Evolutionary conservation across 805 yeast species (phyloP).

Genomic region (Barnettozyma siamensis): DNA sequence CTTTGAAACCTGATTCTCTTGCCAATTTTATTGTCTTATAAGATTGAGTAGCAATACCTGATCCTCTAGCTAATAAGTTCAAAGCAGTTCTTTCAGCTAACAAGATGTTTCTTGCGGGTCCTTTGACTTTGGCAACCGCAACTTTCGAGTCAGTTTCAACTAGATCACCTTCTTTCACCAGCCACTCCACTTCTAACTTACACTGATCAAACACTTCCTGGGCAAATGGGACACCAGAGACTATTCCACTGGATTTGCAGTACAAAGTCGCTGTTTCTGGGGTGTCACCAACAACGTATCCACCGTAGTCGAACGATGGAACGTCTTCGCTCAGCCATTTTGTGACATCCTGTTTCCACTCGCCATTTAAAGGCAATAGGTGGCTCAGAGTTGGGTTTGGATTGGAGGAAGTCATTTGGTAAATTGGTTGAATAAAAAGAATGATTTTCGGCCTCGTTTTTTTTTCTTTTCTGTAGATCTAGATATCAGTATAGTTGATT

Average conservation of each 20-base stretch:
- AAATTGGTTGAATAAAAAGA: not conserved
- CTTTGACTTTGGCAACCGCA: constrained; percentile 70
- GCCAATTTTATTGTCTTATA: constrained; percentile 54
- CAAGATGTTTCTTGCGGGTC: constrained; percentile 74
- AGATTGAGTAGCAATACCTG: constrained; percentile 84
- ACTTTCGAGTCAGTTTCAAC: constrained; percentile 54
- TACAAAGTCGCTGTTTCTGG: constrained; percentile 66
- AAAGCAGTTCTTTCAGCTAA: constrained; percentile 84
- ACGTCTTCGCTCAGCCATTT: constrained; percentile 81
- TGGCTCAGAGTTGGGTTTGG: constrained; percentile 32
- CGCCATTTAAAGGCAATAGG: constrained; percentile 67
- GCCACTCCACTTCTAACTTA: constrained; percentile 67
- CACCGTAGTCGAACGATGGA: constrained; percentile 93
- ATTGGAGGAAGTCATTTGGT: constrained; percentile 8
- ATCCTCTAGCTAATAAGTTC: constrained; percentile 72
- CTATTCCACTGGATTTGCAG: constrained; percentile 75
- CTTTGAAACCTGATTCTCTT: constrained; percentile 60
- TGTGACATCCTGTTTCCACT: constrained; percentile 76
- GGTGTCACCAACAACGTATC: constrained; percentile 84
- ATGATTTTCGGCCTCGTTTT: too few relatives aligned
- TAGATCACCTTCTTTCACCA: constrained; percentile 59
- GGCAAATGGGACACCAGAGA: constrained; percentile 88
- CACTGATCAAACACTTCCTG: constrained; percentile 78
- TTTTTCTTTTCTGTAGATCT: too few relatives aligned
- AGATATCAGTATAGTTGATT: too few relatives aligned